phyloP scores from a whole-genome alignment of 2,329 filamentous ascomycete species.

The Rugonectria rugulosa region DNA sequence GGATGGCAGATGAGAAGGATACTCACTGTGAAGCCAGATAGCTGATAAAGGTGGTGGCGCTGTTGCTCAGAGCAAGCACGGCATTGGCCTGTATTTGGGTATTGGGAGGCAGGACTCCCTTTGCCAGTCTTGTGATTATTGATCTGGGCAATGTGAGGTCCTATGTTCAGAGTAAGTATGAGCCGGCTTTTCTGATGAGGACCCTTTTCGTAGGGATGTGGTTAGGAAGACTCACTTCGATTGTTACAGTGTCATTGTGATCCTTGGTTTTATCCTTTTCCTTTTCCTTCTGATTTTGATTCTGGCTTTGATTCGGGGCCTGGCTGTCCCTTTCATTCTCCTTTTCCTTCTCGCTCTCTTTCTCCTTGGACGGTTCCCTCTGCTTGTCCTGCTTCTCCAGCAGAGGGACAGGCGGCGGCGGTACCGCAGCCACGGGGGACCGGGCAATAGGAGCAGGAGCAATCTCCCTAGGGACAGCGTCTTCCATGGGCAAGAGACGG shows the following conservation, averaged over 20 bases:
- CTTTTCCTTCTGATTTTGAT: slow-evolving; percentile 42
- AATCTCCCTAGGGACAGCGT: slow-evolving; percentile 25
- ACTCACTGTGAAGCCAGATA: slow-evolving; percentile 78
- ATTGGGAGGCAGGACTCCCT: slow-evolving; percentile 80
- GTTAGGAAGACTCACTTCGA: slow-evolving; percentile 55
- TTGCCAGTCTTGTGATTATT: slow-evolving; percentile 80
- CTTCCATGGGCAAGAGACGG: slow-evolving; percentile 51
- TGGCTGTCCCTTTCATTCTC: slow-evolving; percentile 42
- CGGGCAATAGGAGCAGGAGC: slow-evolving; percentile 23
- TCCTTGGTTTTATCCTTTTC: slow-evolving; percentile 40
- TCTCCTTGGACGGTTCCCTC: too few relatives aligned
- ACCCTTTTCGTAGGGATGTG: neutral
- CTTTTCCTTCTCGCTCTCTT: slow-evolving; percentile 38
- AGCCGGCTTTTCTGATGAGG: neutral
- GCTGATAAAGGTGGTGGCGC: slow-evolving; percentile 84
- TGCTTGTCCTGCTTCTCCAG: slow-evolving; percentile 44
- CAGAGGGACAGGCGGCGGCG: slow-evolving; percentile 21
- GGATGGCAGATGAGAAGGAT: neutral
- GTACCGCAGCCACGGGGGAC: slow-evolving; percentile 19
- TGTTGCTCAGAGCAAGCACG: slow-evolving; percentile 79
- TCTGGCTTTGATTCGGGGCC: slow-evolving; percentile 34
- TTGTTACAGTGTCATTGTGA: slow-evolving; percentile 52
- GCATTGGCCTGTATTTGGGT: slow-evolving; percentile 87
- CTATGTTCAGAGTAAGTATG: slow-evolving; percentile 49
- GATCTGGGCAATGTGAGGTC: slow-evolving; percentile 82